A percentile compares a stretch with the other conserved stretches of the same genome.
These are phyloP conservation scores for Trichoderma orchidacearum DNA, from an alignment of 495 filamentous ascomycete genomes.

Conservation along the genomic window DNA sequence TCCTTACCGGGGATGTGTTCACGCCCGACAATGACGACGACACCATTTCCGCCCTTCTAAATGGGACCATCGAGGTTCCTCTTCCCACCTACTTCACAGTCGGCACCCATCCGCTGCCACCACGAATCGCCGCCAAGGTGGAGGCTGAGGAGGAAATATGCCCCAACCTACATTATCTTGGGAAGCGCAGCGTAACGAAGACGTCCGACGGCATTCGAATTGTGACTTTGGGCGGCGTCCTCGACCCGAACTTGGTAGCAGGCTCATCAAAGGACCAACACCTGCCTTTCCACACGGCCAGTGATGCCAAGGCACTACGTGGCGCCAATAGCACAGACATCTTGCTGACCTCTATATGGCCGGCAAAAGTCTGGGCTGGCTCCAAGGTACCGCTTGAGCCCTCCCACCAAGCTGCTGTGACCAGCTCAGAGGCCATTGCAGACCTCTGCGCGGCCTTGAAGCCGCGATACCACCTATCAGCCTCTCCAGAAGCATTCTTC, in stretches of 20 bases:
- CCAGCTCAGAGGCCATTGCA: conserved; percentile 39
- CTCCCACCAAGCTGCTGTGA: conserved; percentile 34
- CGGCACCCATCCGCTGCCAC: conserved; percentile 54
- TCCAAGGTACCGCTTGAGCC: conserved; percentile 17
- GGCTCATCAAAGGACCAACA: conserved; percentile 47
- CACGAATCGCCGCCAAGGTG: conserved; percentile 53
- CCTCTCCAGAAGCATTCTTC: conserved; percentile 46
- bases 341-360: conserved; percentile 77
- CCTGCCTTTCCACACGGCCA: conserved; percentile 53
- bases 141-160: conserved; percentile 65
- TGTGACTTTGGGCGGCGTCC: conserved; percentile 60
- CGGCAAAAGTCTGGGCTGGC: conserved; percentile 47
- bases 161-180: conserved; percentile 74
- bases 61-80: conserved; percentile 55
- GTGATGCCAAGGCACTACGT: conserved; percentile 60
- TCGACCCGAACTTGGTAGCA: conserved; percentile 37
- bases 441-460: conserved; percentile 64
- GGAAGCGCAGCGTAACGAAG: conserved; percentile 70
- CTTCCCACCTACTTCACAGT: conserved; percentile 81
- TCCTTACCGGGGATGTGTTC: conserved; percentile 78
- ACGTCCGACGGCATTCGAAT: conserved; percentile 83
- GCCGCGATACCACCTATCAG: conserved; percentile 79
- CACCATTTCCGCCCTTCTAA: conserved; percentile 49
- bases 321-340: conserved; percentile 71
- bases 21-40: conserved; percentile 38